These are phyloP conservation scores for Salpingoeca rosetta DNA, from an alignment of 78 protist genomes.

Conservation along the genomic window DNA sequence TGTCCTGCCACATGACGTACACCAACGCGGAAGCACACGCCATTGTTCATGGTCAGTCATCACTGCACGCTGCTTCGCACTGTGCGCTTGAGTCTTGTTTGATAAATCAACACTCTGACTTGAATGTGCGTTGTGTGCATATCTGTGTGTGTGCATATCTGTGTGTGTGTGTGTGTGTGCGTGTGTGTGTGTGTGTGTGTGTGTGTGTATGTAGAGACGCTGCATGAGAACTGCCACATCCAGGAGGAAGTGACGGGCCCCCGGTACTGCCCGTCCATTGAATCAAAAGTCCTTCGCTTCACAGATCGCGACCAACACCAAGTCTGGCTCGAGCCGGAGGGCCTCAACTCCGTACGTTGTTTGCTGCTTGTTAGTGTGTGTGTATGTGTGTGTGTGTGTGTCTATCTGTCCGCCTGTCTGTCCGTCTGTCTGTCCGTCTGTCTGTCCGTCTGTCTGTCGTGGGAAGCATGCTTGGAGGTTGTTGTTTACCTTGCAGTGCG, in stretches of 20 bases:
- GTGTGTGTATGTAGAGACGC: slow-evolving; percentile 1
- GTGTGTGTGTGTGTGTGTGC: not conserved
- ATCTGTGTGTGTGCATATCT: no score
- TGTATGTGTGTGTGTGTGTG: no score
- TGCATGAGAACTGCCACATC: slow-evolving; percentile 10
- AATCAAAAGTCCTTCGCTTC: slow-evolving; percentile 46
- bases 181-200: not conserved
- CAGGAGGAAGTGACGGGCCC: slow-evolving; percentile 19
- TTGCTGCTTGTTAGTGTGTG: no score
- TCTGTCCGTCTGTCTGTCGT: no score
- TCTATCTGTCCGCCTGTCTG: no score
- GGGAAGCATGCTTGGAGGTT: not conserved
- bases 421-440: no score
- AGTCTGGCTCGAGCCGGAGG: slow-evolving; percentile 92
- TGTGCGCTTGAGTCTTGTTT: no score
- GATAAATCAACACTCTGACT: no score
- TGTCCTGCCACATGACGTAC: slow-evolving; percentile 65
- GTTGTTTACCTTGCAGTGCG: no score
- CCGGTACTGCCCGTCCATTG: slow-evolving; percentile 80
- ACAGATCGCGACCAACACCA: slow-evolving; percentile 30
- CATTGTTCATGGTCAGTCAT: slow-evolving; percentile 40
- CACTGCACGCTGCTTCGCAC: no score
- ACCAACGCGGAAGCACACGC: slow-evolving; percentile 60
- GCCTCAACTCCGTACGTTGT: not conserved
- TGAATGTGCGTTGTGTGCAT: no score